phyloP scores from a whole-genome alignment of 805 yeast species.

The Candida vartiovaarae region DNA sequence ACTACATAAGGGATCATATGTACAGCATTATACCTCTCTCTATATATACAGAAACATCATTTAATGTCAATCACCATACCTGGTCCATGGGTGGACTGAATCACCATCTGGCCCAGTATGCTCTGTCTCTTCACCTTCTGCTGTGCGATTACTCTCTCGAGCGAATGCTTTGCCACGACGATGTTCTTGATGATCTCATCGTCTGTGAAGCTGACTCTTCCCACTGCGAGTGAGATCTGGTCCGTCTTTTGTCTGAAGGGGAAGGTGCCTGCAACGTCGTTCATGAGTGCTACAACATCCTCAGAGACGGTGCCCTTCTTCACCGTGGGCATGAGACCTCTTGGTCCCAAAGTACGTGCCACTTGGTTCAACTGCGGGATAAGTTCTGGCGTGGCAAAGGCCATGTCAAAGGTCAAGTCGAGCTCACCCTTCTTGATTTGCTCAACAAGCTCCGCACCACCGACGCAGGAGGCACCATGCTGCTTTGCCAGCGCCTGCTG shows the following conservation, averaged over 20 bases:
- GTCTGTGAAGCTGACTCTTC: conserved; percentile 72
- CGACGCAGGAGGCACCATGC: conserved; percentile 59
- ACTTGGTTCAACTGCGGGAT: conserved; percentile 52
- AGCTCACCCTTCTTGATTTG: conserved; percentile 45
- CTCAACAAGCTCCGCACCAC: conserved; percentile 65
- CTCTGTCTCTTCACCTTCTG: conserved; percentile 63
- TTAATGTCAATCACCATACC: conserved; percentile 57
- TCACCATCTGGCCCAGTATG: conserved; percentile 57
- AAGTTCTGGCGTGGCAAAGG: conserved; percentile 82
- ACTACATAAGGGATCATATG: background rate
- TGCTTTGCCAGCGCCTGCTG: conserved; percentile 45
- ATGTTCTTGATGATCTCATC: conserved; percentile 67
- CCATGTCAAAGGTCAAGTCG: conserved; percentile 57
- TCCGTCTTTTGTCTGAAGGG: conserved; percentile 72
- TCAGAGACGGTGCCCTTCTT: conserved; percentile 81
- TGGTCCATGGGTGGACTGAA: conserved; percentile 74
- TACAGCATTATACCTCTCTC: too few species aligned
- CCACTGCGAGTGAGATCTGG: conserved; percentile 61
- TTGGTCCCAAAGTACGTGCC: conserved; percentile 83
- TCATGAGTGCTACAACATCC: conserved; percentile 50
- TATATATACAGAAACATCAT: background rate
- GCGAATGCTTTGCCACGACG: conserved; percentile 55
- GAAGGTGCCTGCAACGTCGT: conserved; percentile 54
- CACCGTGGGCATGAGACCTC: conserved; percentile 79
- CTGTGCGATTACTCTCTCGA: conserved; percentile 44